A percentile compares a stretch with the other conserved stretches of the same genome.
Evolutionary conservation across 2,329 filamentous ascomycete genomes (phyloP).

Genomic region (Diplocarpon mali): DNA sequence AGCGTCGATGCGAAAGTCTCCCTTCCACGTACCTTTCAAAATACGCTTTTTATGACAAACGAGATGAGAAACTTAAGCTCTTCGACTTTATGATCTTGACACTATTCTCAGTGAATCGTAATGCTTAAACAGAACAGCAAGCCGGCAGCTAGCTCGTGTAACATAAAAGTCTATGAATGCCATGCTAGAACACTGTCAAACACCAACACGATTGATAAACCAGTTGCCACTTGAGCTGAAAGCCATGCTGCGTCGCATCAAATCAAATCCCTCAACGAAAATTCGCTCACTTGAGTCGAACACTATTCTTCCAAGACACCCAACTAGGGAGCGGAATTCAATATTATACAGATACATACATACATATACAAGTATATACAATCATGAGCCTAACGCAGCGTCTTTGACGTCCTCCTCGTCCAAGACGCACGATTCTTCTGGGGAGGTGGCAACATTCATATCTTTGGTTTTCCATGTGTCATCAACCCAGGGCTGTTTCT

Average conservation of each 20-base stretch:
- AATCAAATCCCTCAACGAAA: not conserved
- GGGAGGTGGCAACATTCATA: conserved; percentile 48
- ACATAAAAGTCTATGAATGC: too few relatives aligned
- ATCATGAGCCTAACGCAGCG: conserved; percentile 20
- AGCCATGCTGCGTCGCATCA: not conserved
- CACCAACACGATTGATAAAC: too few relatives aligned
- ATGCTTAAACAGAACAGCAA: too few relatives aligned
- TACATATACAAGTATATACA: conserved; percentile 9
- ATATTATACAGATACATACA: conserved; percentile 18
- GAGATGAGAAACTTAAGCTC: too few relatives aligned
- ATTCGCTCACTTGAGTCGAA: conserved; percentile 8
- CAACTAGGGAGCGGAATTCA: conserved; percentile 21
- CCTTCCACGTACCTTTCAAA: too few relatives aligned
- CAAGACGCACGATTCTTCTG: conserved; percentile 27
- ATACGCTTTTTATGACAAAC: too few relatives aligned
- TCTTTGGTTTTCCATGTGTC: conserved; percentile 64
- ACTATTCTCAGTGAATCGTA: too few relatives aligned
- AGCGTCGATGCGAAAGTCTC: too few relatives aligned
- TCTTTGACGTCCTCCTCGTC: conserved; percentile 23
- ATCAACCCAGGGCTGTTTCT: conserved; percentile 71
- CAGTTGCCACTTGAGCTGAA: not conserved
- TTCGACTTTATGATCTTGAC: too few relatives aligned
- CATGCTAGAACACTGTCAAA: too few relatives aligned
- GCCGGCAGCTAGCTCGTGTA: too few relatives aligned
- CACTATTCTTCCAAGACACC: conserved; percentile 9